Percentiles rank a stretch among this genome's conserved stretches.
Evolutionary conservation across 2,329 filamentous ascomycete species (phyloP).

Genomic region (Hymenoscyphus linearis): DNA sequence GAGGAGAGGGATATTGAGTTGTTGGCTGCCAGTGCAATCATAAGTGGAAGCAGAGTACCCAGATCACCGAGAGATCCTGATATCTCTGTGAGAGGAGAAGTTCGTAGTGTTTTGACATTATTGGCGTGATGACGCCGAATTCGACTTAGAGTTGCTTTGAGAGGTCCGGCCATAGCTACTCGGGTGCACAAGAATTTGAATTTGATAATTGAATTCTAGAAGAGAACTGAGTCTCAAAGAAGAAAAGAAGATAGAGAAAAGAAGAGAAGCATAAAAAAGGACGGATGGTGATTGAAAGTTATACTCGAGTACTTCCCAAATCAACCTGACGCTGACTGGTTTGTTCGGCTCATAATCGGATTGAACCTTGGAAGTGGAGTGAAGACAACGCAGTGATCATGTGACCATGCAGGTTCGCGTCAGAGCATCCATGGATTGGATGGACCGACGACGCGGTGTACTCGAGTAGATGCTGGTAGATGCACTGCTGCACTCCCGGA

Average conservation of each 20-base stretch:
- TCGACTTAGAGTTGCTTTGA: constrained; percentile 8
- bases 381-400: neutral
- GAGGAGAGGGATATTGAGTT: constrained; percentile 74
- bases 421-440: too few species aligned
- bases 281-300: neutral
- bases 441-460: too few species aligned
- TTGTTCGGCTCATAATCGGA: neutral
- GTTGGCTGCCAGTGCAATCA: constrained; percentile 77
- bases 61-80: constrained; percentile 86
- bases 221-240: neutral
- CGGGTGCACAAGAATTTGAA: neutral
- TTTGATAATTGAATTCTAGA: neutral
- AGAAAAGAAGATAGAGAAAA: neutral
- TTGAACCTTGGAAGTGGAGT: neutral
- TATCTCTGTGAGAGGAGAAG: constrained; percentile 64
- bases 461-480: too few species aligned
- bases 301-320: too few species aligned
- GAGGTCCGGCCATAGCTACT: neutral
- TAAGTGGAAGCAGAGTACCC: constrained; percentile 82
- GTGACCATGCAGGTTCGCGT: too few species aligned
- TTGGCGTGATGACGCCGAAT: constrained; percentile 32
- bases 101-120: constrained; percentile 51
- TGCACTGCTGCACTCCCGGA: too few species aligned
- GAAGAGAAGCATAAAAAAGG: neutral
- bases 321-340: neutral